phyloP scores from a whole-genome alignment of 805 yeast species.

The Kazachstania africana region DNA sequence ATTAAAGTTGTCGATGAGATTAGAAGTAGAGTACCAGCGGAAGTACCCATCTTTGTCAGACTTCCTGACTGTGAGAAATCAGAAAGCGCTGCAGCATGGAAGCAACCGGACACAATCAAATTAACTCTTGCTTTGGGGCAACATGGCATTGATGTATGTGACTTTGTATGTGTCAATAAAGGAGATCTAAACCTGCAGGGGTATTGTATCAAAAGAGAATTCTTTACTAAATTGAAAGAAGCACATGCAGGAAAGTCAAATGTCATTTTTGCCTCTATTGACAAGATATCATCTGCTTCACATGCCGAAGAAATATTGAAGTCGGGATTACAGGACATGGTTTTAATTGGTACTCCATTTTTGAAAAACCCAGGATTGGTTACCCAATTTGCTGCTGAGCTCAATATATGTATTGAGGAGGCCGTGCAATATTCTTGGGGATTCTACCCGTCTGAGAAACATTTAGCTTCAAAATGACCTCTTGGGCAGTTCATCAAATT shows the following conservation, averaged over 20 bases:
- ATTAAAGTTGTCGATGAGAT: conserved; percentile 39
- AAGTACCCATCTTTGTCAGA: conserved; percentile 37
- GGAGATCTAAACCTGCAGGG: conserved; percentile 10
- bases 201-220: conserved; percentile 1
- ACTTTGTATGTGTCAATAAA: conserved; percentile 37
- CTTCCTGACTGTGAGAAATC: conserved; percentile 35
- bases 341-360: conserved; percentile 35
- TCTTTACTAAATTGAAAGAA: conserved; percentile 2
- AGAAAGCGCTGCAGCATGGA: conserved; percentile 31
- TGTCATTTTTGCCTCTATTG: conserved; percentile 36
- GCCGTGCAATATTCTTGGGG: conserved; percentile 28
- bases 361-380: conserved; percentile 40
- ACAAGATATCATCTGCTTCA: conserved; percentile 28
- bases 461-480: background rate
- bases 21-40: conserved; percentile 29
- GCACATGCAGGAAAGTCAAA: conserved; percentile 2
- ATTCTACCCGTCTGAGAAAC: conserved; percentile 12
- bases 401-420: conserved; percentile 32
- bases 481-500: too few species aligned
- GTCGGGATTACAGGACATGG: conserved; percentile 35
- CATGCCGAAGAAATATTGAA: conserved; percentile 32
- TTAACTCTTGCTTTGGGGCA: conserved; percentile 30
- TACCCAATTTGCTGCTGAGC: conserved; percentile 38
- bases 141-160: conserved; percentile 40
- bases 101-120: conserved; percentile 32